Evolutionary conservation across 305 asterid genomes (phyloP), one percentile per base, ranked within the genome.

Genomic region (Solanum hybrid): DNA sequence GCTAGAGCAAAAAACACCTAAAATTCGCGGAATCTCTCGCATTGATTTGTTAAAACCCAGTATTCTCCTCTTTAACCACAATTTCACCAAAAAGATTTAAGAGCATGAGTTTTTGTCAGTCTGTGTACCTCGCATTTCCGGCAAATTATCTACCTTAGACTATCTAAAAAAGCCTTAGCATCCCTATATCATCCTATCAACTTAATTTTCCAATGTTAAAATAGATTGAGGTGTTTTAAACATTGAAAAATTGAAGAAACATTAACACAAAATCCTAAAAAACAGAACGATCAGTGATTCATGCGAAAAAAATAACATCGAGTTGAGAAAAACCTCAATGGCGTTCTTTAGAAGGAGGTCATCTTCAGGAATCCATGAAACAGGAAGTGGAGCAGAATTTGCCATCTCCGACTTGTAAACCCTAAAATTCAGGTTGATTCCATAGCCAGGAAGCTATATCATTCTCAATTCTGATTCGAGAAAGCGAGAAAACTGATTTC

Each of bases 281-380:
- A 22, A n/a, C 22, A 32, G 13, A 56, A 56, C n/a, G 88, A 85
- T 20, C 75, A 29, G 12, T 29, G 2, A 35, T 87, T 69, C 2
- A 27, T 11, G 38, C 42, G 85, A 10, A 35, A 79, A 8, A 37
- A 37, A 79, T 3, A 37, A 6, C 5, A 35, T 29, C 26, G 66
- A 42, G n/a, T 12, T 22, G 34, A 27, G 40, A 76, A 29, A 22
- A 60, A 35, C 29, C 99, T 97, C 99, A 31, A 94, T 94, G 24
- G 98, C 95, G 91, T 93, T 95, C 93, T 95, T 97, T 92, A 97
- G 88, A 93, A 95, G 91, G 85, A 97, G 92, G 93, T 97, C 99
- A 73, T 97, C 99, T 90, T 96, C 98, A 31, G 99, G 95, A 87
- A 92, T 92, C 99, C 99, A 97, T 86, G 89, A 88, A 89, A 89